phyloP scores from a whole-genome alignment of 2,329 filamentous ascomycete genomes.

The Alternaria postmessia region DNA sequence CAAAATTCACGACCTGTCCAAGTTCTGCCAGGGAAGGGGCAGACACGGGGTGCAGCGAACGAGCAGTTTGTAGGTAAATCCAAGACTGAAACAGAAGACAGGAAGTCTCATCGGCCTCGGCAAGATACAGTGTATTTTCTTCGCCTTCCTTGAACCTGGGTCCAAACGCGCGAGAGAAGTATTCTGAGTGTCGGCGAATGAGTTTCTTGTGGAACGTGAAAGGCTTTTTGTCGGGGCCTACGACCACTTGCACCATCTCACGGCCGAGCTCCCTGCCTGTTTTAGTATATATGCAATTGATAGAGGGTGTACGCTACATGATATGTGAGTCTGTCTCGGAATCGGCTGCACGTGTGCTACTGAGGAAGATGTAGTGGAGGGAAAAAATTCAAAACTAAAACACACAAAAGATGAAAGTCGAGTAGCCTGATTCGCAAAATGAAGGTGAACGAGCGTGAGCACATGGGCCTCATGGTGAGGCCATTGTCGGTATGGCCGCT shows the following conservation, averaged over 20 bases:
- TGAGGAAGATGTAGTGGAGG: not conserved
- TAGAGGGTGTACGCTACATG: not conserved
- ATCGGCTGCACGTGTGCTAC: not conserved
- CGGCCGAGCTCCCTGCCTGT: not conserved
- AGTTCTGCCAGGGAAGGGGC: too few species aligned
- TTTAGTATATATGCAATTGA: not conserved
- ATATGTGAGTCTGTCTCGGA: not conserved
- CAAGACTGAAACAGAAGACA: not conserved
- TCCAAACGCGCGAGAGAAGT: conserved; percentile 2
- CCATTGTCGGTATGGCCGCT: not conserved
- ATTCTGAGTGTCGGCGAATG: not conserved
- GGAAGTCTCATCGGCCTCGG: not conserved
- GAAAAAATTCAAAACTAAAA: not conserved
- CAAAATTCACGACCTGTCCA: too few species aligned
- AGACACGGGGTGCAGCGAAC: not conserved
- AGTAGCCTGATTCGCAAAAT: not conserved
- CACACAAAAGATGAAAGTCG: too few species aligned
- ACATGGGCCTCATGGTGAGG: not conserved
- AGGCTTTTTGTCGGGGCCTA: not conserved
- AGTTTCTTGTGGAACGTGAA: not conserved
- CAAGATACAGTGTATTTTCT: not conserved
- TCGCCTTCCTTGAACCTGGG: not conserved
- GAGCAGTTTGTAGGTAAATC: not conserved
- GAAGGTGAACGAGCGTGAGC: not conserved
- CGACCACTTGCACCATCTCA: not conserved